Conservation (phyloP, 768 basidiomycete genomes). For the Termitomyces sp. region DNA sequence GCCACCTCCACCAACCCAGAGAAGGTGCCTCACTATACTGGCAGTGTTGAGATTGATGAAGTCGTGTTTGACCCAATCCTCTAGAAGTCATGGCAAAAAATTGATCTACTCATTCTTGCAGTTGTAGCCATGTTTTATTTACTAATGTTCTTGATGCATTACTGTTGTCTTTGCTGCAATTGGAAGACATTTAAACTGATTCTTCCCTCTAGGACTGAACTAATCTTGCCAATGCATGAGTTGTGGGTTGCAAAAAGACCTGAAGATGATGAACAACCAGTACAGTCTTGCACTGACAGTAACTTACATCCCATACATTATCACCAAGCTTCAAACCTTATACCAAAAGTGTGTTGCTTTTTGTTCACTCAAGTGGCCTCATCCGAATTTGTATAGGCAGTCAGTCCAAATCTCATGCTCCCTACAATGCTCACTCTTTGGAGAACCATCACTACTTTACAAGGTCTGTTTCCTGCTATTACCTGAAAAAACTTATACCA, state of each 20-base stretch:
- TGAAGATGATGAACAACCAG: conserved; percentile 46
- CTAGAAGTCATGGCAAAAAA: conserved; percentile 35
- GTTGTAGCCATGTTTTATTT: conserved; percentile 34
- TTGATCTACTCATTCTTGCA: conserved; percentile 35
- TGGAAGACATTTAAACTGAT: background rate
- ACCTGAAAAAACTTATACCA: background rate
- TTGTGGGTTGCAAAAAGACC: conserved; percentile 57
- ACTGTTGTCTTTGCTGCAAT: conserved; percentile 41
- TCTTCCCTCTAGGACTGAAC: conserved; percentile 39
- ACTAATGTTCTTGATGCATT: conserved; percentile 34
- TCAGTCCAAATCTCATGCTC: conserved; percentile 18
- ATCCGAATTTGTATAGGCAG: conserved; percentile 4
- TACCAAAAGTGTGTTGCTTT: conserved; percentile 42
- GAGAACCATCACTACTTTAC: conserved; percentile 12
- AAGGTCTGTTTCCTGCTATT: background rate
- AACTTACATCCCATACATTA: conserved; percentile 53
- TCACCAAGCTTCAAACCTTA: conserved; percentile 55
- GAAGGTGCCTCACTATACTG: conserved; percentile 19
- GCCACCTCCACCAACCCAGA: conserved; percentile 19
- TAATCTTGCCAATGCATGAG: conserved; percentile 58
- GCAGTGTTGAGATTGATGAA: conserved; percentile 19
- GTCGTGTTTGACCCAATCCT: conserved; percentile 27
- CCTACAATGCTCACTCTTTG: conserved; percentile 12
- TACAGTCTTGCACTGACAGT: conserved; percentile 51
- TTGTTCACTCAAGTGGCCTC: background rate